Percentiles rank a stretch among this genome's conserved stretches.
phyloP scores from a whole-genome alignment of 1,139 yeast species.

The Candida frijolesensis region DNA sequence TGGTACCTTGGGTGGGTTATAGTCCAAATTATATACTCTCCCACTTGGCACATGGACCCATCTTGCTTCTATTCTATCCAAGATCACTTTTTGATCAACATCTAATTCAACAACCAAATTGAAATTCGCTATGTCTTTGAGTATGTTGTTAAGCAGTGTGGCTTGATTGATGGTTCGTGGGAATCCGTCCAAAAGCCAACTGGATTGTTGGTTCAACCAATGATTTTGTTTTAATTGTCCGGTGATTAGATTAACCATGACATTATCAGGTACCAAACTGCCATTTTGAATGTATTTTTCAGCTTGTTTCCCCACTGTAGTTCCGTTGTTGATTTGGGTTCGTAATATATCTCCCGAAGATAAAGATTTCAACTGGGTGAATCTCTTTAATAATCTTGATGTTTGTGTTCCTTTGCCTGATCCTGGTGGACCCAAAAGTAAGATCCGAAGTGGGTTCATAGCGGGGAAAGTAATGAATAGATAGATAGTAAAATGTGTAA shows the following conservation, averaged over 20 bases:
- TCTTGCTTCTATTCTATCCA: slow-evolving; percentile 80
- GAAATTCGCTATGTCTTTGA: slow-evolving; percentile 45
- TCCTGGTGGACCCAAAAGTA: slow-evolving; percentile 91
- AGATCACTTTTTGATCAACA: slow-evolving; percentile 78
- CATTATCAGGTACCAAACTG: slow-evolving; percentile 67
- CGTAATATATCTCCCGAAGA: slow-evolving; percentile 87
- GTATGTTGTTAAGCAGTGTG: slow-evolving; percentile 48
- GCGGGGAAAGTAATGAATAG: not conserved
- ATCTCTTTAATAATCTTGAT: slow-evolving; percentile 55
- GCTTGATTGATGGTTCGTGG: slow-evolving; percentile 85
- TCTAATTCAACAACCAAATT: slow-evolving; percentile 81
- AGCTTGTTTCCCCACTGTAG: slow-evolving; percentile 64
- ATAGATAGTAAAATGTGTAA: not conserved
- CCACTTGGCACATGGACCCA: slow-evolving; percentile 88
- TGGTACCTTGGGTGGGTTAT: slow-evolving; percentile 83
- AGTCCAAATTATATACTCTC: slow-evolving; percentile 79
- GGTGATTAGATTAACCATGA: slow-evolving; percentile 63
- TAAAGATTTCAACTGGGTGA: slow-evolving; percentile 55
- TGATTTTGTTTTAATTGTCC: slow-evolving; percentile 44
- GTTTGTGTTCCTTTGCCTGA: slow-evolving; percentile 94
- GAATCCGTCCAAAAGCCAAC: slow-evolving; percentile 89
- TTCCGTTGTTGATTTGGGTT: slow-evolving; percentile 56
- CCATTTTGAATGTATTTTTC: slow-evolving; percentile 61
- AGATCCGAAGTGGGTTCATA: slow-evolving; percentile 58
- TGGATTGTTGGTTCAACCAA: slow-evolving; percentile 49